Evolutionary conservation across 257 asterid species (phyloP), one percentile per base, ranked within the genome.

Genomic region (Nicotiana obtusifolia): DNA sequence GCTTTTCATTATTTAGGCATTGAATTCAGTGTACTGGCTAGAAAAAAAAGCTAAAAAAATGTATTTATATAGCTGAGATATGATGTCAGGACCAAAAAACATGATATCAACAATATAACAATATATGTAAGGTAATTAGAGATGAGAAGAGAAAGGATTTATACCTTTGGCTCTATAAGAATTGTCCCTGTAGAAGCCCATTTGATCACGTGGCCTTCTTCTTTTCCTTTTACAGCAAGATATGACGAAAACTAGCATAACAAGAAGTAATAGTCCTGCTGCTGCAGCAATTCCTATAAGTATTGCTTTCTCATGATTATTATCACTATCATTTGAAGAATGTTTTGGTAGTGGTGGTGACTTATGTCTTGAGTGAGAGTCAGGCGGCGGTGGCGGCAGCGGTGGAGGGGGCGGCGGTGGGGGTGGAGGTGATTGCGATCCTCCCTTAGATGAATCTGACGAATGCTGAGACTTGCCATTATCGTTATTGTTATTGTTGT

Each of bases 241-340:
- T 17, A 90, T n/a, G 76, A 89, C 26, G 71, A 86, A 83, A 37
- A 83, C 87, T 8, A 93, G 57, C 88, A 91, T 26, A 24, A 92
- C 16, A 15, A 89, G 64, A 20, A 93, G 84, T 77, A 93, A 80
- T 15, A 95, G 66, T 77, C 86, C 94, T 4, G 88, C 97, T 1
- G 92, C 93, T 0, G 86, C 93, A 0, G 91, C 91, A n/a, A 83
- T 90, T 82, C 98, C 98, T 4, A 88, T 92, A 47, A 91, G 84
- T 9, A 90, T 44, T 30, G 83, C 77, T 17, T 19, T 83, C 28
- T 77, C n/a, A 22, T 65, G 41, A 10, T 91, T 57, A 52, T 85
- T 67, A 13, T 22, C 83, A 31, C 79, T 44, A 14, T 86, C 77
- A n/a, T 64, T 2, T 22, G 90, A 31, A 10, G 88, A 81, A 35